phyloP scores from a whole-genome alignment of 2,329 filamentous ascomycete genomes.

The Paecilomyces formosus region DNA sequence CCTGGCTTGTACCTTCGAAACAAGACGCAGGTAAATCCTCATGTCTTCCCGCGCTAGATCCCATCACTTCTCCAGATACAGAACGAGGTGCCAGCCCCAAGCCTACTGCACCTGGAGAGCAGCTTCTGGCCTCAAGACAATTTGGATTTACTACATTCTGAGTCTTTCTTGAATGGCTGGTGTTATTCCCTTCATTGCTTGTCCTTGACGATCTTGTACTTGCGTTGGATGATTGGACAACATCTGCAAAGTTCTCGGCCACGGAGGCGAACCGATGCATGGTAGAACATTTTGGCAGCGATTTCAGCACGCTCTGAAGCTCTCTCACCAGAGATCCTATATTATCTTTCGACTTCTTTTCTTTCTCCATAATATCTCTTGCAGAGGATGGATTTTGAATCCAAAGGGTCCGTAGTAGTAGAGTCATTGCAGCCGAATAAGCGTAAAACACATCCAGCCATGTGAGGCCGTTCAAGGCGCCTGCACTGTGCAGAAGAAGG shows the following conservation, averaged over 20 bases:
- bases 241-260: not conserved
- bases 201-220: not conserved
- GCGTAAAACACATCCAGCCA: constrained; percentile 30
- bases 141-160: too few species aligned
- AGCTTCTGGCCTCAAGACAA: too few species aligned
- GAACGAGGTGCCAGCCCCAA: too few species aligned
- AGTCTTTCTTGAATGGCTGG: too few species aligned
- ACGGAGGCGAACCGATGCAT: not conserved
- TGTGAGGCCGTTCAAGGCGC: constrained; percentile 25
- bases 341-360: not conserved
- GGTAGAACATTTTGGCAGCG: not conserved
- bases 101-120: too few species aligned
- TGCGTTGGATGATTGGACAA: not conserved
- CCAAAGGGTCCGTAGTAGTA: constrained; percentile 16
- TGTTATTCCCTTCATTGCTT: too few species aligned
- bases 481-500: constrained; percentile 25
- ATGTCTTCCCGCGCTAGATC: too few species aligned
- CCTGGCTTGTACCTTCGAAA: too few species aligned
- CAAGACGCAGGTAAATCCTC: too few species aligned
- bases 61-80: too few species aligned
- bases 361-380: not conserved
- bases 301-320: not conserved
- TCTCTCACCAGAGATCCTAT: not conserved
- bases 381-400: not conserved
- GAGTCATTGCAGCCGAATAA: constrained; percentile 27